Base-by-base conservation (phyloP, 1,139 yeast species). In the Saccharomyces hybrid region DNA sequence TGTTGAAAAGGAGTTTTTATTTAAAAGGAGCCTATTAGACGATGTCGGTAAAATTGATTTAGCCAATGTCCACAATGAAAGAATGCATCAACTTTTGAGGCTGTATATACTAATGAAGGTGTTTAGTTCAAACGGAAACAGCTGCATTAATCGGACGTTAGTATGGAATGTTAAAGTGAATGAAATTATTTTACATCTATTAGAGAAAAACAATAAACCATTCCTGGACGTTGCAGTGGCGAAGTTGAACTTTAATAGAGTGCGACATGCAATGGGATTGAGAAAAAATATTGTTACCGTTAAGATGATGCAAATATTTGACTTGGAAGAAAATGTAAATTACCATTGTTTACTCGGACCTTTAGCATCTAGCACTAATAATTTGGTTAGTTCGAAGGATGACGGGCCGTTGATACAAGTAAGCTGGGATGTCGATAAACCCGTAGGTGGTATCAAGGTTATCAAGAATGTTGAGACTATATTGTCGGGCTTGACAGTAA, bases 271-370 rank as follows among this genome's bases (percentile, higher is more conserved):
- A 0, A 89, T 84, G 60, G 85, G 88, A 27, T 78, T 81, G 47
- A 86, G 88, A 59, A 71, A 77, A 42, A 82, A 88, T 59, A 76
- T 77, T 29, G 72, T 89, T 3, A 74, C 76, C 14, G 78, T 91
- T 65, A 80, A 78, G 28, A 78, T 80, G 73, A 72, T 90, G 59
- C 89, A 86, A 64, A 91, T 89, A 0, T 78, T 84, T 63, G 88
- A 88, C 63, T 71, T 87, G 56, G 82, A 81, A 52, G 73, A 75
- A n/a, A 72, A 78, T 28, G 80, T 88, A 0, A 68, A 77, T 1
- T 88, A 84, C 64, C 93, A 95, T 0, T 90, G 88, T 58, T 71
- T 93, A 46, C 71, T 91, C 34, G 74, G 85, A 0, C 89, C 91
- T 2, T 73, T 66, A 42, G 11, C 49, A 14, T 9, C 53, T 12